Conservation (phyloP, 2,329 filamentous ascomycete genomes). For the Epichloe coenophiala region DNA sequence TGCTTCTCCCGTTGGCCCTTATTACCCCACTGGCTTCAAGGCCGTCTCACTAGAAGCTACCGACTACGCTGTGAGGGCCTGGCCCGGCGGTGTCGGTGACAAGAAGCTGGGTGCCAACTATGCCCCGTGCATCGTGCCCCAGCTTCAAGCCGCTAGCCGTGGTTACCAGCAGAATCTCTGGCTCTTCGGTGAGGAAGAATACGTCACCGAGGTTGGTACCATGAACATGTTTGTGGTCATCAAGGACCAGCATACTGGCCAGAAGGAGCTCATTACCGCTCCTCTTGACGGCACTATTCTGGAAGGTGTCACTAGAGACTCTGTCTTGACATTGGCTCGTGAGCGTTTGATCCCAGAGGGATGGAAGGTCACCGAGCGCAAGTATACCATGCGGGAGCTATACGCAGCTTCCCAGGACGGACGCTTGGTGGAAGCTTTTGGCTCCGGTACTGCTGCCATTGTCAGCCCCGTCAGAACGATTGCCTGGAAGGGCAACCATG, state of each 20-base stretch:
- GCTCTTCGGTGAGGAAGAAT: constrained; percentile 93
- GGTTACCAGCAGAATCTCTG: constrained; percentile 98
- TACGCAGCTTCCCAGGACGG: constrained; percentile 72
- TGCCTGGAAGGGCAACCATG: constrained; percentile 68
- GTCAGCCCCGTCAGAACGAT: constrained; percentile 84
- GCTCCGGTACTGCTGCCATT: constrained; percentile 84
- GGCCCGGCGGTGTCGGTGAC: constrained; percentile 94
- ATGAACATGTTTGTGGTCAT: constrained; percentile 96
- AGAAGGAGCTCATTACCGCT: constrained; percentile 88
- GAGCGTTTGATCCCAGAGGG: constrained; percentile 75
- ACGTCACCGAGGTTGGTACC: constrained; percentile 91
- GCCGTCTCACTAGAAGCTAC: constrained; percentile 91
- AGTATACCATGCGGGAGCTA: constrained; percentile 82
- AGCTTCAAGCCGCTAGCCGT: constrained; percentile 77
- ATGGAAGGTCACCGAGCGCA: constrained; percentile 79
- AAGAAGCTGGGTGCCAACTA: constrained; percentile 99
- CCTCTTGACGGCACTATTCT: constrained; percentile 94
- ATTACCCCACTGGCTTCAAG: constrained; percentile 98
- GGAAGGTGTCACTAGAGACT: constrained; percentile 88
- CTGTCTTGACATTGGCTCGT: constrained; percentile 70
- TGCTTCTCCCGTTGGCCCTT: constrained; percentile 89
- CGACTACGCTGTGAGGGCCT: constrained; percentile 90
- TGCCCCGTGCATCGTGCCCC: constrained; percentile 95
- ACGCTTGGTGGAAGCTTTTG: constrained; percentile 83
- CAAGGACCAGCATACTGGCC: constrained; percentile 72